Percentiles rank a stretch among this genome's conserved stretches.
These are phyloP conservation scores for Penicillium freii DNA, from an alignment of 2,329 filamentous ascomycete species.

Conservation along the genomic window DNA sequence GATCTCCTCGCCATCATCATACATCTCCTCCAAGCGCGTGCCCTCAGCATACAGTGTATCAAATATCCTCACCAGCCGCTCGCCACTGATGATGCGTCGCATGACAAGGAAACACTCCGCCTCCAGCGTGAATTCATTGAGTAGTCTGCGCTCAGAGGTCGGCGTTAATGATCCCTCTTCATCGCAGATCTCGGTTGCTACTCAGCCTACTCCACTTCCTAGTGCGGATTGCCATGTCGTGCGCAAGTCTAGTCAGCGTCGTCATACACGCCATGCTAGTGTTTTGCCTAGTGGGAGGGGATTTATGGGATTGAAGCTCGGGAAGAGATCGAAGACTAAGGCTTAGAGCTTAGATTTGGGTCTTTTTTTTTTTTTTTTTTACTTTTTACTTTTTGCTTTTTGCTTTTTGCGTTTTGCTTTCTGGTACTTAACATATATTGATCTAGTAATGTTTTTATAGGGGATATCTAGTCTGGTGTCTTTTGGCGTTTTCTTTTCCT, in stretches of 20 bases:
- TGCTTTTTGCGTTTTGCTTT: too few species aligned
- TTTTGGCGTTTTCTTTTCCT: neutral
- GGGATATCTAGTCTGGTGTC: neutral
- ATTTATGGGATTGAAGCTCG: constrained; percentile 27
- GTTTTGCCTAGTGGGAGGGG: constrained; percentile 13
- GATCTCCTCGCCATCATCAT: constrained; percentile 12
- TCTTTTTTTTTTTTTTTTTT: neutral
- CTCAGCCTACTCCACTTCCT: neutral
- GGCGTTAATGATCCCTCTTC: constrained; percentile 12
- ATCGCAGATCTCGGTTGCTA: constrained; percentile 2
- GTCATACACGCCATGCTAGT: constrained; percentile 21
- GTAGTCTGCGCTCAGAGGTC: constrained; percentile 31
- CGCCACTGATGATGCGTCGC: constrained; percentile 24
- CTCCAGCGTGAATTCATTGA: constrained; percentile 29
- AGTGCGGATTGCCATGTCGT: constrained; percentile 6
- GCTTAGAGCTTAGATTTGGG: constrained; percentile 9
- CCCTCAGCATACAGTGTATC: constrained; percentile 26
- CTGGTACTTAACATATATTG: neutral
- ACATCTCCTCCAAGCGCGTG: constrained; percentile 18
- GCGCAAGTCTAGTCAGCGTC: constrained; percentile 18
- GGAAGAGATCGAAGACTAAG: constrained; percentile 19
- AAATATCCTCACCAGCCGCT: constrained; percentile 22
- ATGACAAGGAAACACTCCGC: constrained; percentile 30
- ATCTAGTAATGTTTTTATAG: neutral
- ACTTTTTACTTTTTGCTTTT: too few species aligned